Evolutionary conservation across 768 basidiomycete species (phyloP).

Genomic region (Rhizopogon rudus): DNA sequence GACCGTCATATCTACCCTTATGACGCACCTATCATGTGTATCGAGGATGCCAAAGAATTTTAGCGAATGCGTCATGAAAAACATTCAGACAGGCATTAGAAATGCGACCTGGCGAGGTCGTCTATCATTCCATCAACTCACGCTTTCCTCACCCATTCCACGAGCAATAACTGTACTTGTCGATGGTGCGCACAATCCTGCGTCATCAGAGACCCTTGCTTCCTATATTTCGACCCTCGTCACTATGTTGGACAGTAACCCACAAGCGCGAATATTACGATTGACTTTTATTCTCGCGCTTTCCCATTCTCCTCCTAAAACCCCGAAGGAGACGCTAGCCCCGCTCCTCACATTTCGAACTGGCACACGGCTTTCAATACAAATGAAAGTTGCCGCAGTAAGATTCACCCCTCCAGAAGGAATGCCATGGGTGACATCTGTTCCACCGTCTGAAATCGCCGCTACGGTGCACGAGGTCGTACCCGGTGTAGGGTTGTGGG

Average conservation of each 20-base stretch:
- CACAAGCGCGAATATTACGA: slow-evolving; percentile 22
- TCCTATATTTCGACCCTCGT: slow-evolving; percentile 45
- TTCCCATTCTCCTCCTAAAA: slow-evolving; percentile 86
- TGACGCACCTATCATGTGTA: slow-evolving; percentile 32
- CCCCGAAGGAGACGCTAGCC: slow-evolving; percentile 61
- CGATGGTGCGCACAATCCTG: slow-evolving; percentile 93
- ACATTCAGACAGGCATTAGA: slow-evolving; percentile 54
- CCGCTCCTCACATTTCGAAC: slow-evolving; percentile 53
- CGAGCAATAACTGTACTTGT: slow-evolving; percentile 48
- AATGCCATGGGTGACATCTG: slow-evolving; percentile 91
- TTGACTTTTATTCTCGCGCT: slow-evolving; percentile 76
- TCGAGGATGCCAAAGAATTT: background rate
- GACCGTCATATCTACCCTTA: slow-evolving; percentile 53
- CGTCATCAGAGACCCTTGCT: slow-evolving; percentile 65
- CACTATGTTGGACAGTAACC: slow-evolving; percentile 14
- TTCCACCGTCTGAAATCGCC: slow-evolving; percentile 45
- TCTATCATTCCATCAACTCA: slow-evolving; percentile 58
- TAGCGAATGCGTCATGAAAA: slow-evolving; percentile 33
- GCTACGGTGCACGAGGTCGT: slow-evolving; percentile 38
- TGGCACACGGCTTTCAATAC: slow-evolving; percentile 20
- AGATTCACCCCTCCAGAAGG: slow-evolving; percentile 74
- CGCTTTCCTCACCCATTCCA: slow-evolving; percentile 15
- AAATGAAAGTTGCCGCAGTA: slow-evolving; percentile 47
- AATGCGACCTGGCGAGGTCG: slow-evolving; percentile 75
- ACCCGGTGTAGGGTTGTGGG: slow-evolving; percentile 45